Evolutionary conservation across 352 stramenopile genomes (phyloP).

Genomic region (Phytopythium oedochilum): DNA sequence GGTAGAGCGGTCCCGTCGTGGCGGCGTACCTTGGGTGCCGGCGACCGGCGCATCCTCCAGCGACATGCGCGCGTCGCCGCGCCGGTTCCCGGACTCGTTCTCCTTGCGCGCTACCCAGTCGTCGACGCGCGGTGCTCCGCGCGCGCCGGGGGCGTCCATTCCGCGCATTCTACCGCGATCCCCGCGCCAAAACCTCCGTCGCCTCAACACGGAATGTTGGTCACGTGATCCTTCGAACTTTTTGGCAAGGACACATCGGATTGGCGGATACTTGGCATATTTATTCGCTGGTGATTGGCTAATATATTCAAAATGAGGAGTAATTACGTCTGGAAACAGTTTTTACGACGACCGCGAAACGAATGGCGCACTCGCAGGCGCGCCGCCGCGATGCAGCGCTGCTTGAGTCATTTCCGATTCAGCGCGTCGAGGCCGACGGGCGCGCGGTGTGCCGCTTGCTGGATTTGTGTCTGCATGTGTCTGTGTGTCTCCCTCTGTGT

Average conservation of each 20-base stretch:
- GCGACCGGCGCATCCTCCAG: conserved; percentile 17
- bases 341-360: not conserved
- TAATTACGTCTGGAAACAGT: not conserved
- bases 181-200: not conserved
- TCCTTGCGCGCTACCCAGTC: conserved; percentile 13
- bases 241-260: conserved; percentile 4
- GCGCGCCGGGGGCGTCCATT: conserved; percentile 7
- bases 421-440: not conserved
- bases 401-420: conserved; percentile 12
- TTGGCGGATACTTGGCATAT: not conserved
- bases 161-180: conserved; percentile 1
- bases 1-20: not conserved
- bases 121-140: conserved; percentile 6
- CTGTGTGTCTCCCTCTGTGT: conserved; percentile 6
- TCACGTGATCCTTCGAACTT: conserved; percentile 7
- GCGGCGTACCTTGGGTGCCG: conserved; percentile 11
- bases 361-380: conserved; percentile 1
- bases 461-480: conserved; percentile 5
- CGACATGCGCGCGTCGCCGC: conserved; percentile 8
- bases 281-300: not conserved
- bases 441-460: not conserved
- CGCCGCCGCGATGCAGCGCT: not conserved
- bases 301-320: not conserved
- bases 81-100: conserved; percentile 15
- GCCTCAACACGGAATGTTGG: conserved; percentile 8